These are phyloP conservation scores for Ceratonia siliqua DNA, from an alignment of 306 rosid species.

Conservation along the genomic window DNA sequence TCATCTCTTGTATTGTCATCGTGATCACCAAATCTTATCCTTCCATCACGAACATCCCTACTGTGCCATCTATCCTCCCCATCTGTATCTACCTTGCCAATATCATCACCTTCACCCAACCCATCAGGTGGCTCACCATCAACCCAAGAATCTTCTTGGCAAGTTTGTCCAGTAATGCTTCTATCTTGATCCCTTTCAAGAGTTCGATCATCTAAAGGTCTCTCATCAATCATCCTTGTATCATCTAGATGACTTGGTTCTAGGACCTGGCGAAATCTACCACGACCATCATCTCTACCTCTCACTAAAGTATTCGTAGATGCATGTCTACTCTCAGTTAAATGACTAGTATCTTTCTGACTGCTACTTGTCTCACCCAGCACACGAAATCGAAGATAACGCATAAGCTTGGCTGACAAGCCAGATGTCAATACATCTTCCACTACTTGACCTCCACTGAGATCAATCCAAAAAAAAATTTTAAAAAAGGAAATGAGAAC, in stretches of 20 bases:
- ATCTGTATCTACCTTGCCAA: conserved; percentile 49
- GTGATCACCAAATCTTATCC: conserved; percentile 59
- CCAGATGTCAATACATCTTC: conserved; percentile 95
- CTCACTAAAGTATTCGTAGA: conserved; percentile 47
- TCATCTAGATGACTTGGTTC: conserved; percentile 79
- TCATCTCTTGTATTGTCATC: conserved; percentile 85
- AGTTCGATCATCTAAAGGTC: conserved; percentile 61
- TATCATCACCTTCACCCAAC: conserved; percentile 50
- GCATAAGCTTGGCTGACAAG: conserved; percentile 95
- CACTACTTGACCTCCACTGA: conserved; percentile 77
- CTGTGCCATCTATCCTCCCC: conserved; percentile 70
- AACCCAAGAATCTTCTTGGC: conserved; percentile 61
- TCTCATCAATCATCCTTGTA: conserved; percentile 61
- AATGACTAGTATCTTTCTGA: conserved; percentile 75
- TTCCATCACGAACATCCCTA: conserved; percentile 71
- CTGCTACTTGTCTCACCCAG: conserved; percentile 74
- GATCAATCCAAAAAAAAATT: conserved; percentile 23
- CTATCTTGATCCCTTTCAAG: conserved; percentile 67
- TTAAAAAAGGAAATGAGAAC: not conserved
- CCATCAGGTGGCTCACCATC: conserved; percentile 62
- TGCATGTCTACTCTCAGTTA: conserved; percentile 63
- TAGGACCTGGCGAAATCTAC: conserved; percentile 69
- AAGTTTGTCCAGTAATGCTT: conserved; percentile 49
- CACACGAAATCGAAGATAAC: conserved; percentile 81
- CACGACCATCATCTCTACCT: conserved; percentile 80